Base-by-base conservation (phyloP, 768 basidiomycete species). In the Termitomyces sp. region DNA sequence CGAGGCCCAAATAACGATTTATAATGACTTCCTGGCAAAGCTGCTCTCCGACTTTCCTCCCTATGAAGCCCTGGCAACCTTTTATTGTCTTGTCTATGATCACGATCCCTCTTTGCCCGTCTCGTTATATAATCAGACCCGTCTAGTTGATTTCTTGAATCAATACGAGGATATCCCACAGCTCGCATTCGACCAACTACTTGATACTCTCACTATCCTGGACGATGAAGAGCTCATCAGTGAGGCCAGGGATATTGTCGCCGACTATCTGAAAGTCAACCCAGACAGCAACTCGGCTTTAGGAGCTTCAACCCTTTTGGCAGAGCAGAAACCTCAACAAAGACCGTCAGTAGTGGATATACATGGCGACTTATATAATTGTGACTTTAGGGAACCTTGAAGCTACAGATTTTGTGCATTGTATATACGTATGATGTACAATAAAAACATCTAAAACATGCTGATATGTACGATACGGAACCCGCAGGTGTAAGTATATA, bases 51-150 rank as follows among this genome's bases (percentile, higher is more conserved):
- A 58, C 24, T 55, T 50, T 18, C 43, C 52, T 27, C 49, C 52
- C 12, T 57, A 55, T 36, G 62, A 55, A 49, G 20, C 45, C 9
- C 26, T 58, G 33, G 30, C 16, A 26, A 62, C 60, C 30, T 58
- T 62, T 34, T 53, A 49, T 30, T 39, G 34, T 16, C 48, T 56
- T 34, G 46, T 36, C 6, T 33, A 24, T 48, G 46, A 61, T 22
- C 5, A 37, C 13, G 33, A 57, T 30, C 24, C 53, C 12, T 40
- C 26, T 24, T n/a, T 52, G 32, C 44, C 48, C 16, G 46, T 61
- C 18, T 57, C 60, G 9, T 26, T 53, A 14, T 42, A 56, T 33
- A 56, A 60, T 34, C 50, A 56, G 50, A 40, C 36, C 7, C 51
- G 55, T n/a, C 24, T 57, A 34, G 47, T 55, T 5, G 30, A 46